A percentile compares a stretch with the other conserved stretches of the same genome.
These are phyloP conservation scores for Conoideocrella luteorostrata DNA, from an alignment of 2,329 filamentous ascomycete genomes.

Conservation along the genomic window DNA sequence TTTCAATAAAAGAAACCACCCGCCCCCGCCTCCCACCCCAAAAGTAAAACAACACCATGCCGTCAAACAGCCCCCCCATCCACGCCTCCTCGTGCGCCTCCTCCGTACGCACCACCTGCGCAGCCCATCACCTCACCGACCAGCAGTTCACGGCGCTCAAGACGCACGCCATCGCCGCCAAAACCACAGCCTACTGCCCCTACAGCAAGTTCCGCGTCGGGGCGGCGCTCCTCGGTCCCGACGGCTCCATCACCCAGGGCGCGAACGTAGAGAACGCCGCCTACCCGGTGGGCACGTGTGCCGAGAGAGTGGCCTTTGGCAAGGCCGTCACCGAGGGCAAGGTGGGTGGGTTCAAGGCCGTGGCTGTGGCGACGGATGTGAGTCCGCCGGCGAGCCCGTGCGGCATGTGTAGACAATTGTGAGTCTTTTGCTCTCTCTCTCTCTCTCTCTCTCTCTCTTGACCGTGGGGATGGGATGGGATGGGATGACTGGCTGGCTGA, in stretches of 20 bases:
- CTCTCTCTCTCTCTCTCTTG: neutral
- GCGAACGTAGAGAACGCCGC: conserved; percentile 91
- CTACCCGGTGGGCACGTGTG: conserved; percentile 93
- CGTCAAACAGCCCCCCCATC: neutral
- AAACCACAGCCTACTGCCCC: conserved; percentile 78
- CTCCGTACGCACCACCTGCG: conserved; percentile 21
- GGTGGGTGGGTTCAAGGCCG: conserved; percentile 55
- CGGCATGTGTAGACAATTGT: conserved; percentile 95
- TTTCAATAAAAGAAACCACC: too few relatives aligned
- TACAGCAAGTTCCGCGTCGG: conserved; percentile 93
- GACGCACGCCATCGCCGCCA: conserved; percentile 60
- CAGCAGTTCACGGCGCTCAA: conserved; percentile 59
- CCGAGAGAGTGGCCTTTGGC: conserved; percentile 82
- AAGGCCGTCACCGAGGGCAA: conserved; percentile 63
- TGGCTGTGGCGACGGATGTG: conserved; percentile 82
- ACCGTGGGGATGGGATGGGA: conserved; percentile 7
- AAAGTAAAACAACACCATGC: too few relatives aligned
- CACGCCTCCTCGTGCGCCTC: conserved; percentile 11
- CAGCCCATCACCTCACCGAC: conserved; percentile 43
- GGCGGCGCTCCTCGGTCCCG: conserved; percentile 59
- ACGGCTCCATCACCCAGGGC: conserved; percentile 45
- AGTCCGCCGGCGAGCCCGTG: conserved; percentile 68
- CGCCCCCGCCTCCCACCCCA: too few relatives aligned
- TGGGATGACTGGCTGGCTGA: conserved; percentile 11
- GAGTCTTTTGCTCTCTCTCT: conserved; percentile 26